Percentiles rank a stretch among this genome's conserved stretches.
phyloP scores from a whole-genome alignment of 106 monocot genomes.

The Allium sativum region DNA sequence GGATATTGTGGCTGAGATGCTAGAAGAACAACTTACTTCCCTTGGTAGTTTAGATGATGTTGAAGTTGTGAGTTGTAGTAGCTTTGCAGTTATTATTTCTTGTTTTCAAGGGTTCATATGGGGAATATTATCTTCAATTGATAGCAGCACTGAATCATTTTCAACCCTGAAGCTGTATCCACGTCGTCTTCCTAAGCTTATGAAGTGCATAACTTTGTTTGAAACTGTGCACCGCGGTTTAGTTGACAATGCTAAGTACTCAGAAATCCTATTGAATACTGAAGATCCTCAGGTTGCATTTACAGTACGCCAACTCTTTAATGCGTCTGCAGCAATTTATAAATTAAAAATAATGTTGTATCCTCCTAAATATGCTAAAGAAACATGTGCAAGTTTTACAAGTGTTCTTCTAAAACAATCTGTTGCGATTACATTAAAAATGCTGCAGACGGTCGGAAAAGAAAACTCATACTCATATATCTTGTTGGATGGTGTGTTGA shows the following conservation, averaged over 20 bases:
- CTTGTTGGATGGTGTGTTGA: constrained; percentile 67
- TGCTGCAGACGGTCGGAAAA: constrained; percentile 19
- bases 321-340: constrained; percentile 61
- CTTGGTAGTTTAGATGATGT: constrained; percentile 6
- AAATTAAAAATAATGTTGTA: constrained; percentile 30
- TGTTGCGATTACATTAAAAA: constrained; percentile 30
- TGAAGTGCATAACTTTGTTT: constrained; percentile 24
- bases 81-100: constrained; percentile 38
- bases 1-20: constrained; percentile 23
- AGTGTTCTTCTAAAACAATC: constrained; percentile 31
- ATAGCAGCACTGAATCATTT: constrained; percentile 11
- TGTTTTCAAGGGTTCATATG: constrained; percentile 71
- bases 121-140: constrained; percentile 44
- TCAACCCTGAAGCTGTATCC: constrained; percentile 6
- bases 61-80: constrained; percentile 22
- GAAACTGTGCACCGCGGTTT: constrained; percentile 48
- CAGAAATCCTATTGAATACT: constrained; percentile 33
- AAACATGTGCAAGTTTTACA: constrained; percentile 13
- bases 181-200: constrained; percentile 30
- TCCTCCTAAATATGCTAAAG: constrained; percentile 2
- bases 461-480: constrained; percentile 25
- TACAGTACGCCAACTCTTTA: constrained; percentile 49
- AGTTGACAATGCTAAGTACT: neutral
- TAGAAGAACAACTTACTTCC: constrained; percentile 25
- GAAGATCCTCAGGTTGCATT: constrained; percentile 40